Evolutionary conservation across 1,284 basidiomycete genomes (phyloP).

Genomic region (Veloporphyrellus conicus): DNA sequence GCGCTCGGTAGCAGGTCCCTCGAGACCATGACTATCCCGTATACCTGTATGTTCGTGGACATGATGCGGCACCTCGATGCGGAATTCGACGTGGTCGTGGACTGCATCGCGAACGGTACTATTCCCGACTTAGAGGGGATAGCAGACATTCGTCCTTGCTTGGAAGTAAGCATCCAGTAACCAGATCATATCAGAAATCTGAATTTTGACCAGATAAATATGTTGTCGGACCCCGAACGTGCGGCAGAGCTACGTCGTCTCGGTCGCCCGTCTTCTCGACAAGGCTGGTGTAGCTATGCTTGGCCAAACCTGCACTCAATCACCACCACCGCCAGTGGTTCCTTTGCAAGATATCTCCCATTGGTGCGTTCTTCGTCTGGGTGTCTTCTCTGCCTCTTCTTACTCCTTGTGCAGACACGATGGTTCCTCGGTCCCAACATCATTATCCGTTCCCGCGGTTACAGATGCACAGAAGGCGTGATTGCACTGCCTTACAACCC

Average conservation of each 20-base stretch:
- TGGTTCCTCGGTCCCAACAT: not conserved
- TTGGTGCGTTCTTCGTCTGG: not conserved
- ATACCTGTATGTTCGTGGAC: conserved; percentile 13
- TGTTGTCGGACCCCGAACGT: conserved; percentile 17
- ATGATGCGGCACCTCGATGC: conserved; percentile 18
- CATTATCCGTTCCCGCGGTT: not conserved
- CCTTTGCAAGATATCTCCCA: not conserved
- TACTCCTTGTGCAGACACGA: not conserved
- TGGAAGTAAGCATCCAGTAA: conserved; percentile 6
- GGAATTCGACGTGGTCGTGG: conserved; percentile 17
- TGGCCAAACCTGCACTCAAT: conserved; percentile 13
- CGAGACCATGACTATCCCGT: conserved; percentile 8
- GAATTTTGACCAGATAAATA: conserved; percentile 4
- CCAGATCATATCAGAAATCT: not conserved
- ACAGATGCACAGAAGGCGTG: not conserved
- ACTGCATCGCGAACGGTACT: conserved; percentile 11
- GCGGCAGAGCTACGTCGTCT: conserved; percentile 17
- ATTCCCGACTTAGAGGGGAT: conserved; percentile 12
- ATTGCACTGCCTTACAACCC: not conserved
- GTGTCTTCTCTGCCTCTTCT: not conserved
- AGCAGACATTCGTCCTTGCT: conserved; percentile 9
- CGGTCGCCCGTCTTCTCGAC: conserved; percentile 14
- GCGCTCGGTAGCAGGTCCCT: conserved; percentile 12
- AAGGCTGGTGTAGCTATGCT: conserved; percentile 15
- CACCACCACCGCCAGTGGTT: not conserved